phyloP scores from a whole-genome alignment of 208 protist species.

The Leishmania amazonensis region DNA sequence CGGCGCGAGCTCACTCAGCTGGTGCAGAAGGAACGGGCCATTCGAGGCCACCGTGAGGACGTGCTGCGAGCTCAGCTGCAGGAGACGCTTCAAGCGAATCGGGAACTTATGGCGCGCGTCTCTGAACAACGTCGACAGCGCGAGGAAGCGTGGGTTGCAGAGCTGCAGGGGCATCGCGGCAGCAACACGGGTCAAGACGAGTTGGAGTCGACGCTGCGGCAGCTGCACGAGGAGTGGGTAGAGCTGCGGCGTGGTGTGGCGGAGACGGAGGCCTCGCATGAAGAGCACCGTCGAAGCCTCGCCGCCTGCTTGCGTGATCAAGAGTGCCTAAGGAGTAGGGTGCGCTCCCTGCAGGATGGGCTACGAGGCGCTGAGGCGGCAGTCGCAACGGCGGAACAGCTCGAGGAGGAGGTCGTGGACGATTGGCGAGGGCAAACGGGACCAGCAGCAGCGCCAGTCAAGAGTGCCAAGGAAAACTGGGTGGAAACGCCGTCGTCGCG shows the following conservation, averaged over 20 bases:
- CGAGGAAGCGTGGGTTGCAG: constrained; percentile 29
- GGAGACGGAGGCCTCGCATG: constrained; percentile 23
- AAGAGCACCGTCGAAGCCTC: constrained; percentile 8
- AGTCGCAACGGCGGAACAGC: not conserved
- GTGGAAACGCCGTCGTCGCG: not conserved
- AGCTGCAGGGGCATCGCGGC: constrained; percentile 30
- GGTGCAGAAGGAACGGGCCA: constrained; percentile 64
- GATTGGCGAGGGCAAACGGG: too few relatives aligned
- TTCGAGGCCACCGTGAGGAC: constrained; percentile 56
- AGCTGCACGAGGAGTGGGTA: constrained; percentile 34
- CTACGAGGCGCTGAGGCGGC: constrained; percentile 4
- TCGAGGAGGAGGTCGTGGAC: not conserved
- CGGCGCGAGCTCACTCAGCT: constrained; percentile 72
- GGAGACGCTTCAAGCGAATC: constrained; percentile 30
- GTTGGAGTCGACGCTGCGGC: constrained; percentile 31
- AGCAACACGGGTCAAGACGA: constrained; percentile 8
- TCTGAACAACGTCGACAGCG: constrained; percentile 21
- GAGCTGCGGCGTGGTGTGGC: constrained; percentile 29
- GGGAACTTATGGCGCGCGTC: constrained; percentile 29
- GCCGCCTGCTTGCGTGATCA: constrained; percentile 35
- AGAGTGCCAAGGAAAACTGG: not conserved
- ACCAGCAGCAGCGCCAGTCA: not conserved
- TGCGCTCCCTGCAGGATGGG: constrained; percentile 13
- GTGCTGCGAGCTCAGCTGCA: constrained; percentile 55
- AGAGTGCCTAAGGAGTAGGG: constrained; percentile 17